These are phyloP conservation scores for Neurospora cerealis DNA, from an alignment of 495 filamentous ascomycete species.

Conservation along the genomic window DNA sequence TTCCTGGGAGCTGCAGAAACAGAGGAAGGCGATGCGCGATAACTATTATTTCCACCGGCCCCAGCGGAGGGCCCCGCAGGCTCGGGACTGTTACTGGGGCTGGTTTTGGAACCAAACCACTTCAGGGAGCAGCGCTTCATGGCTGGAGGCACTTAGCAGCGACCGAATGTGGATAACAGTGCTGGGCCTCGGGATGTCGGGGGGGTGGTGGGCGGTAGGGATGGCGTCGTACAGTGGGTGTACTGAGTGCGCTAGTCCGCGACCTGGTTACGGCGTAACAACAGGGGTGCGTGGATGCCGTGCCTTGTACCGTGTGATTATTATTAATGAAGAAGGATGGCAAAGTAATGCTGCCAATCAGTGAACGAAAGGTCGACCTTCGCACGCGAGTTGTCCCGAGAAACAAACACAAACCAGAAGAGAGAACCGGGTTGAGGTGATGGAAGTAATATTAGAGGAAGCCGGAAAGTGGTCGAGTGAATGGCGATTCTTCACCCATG, in stretches of 20 bases:
- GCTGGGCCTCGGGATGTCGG: slow-evolving; percentile 13
- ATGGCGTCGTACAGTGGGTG: not conserved
- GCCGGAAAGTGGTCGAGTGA: not conserved
- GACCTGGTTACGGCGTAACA: not conserved
- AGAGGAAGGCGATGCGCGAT: slow-evolving; percentile 21
- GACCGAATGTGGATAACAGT: slow-evolving; percentile 19
- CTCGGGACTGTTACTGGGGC: slow-evolving; percentile 16
- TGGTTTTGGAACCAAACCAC: slow-evolving; percentile 21
- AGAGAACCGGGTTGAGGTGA: not conserved
- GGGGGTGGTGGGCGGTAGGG: not conserved
- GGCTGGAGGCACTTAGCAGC: slow-evolving; percentile 7
- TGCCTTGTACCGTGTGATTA: not conserved
- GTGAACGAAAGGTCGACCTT: not conserved
- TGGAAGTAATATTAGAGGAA: not conserved
- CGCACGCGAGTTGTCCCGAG: not conserved
- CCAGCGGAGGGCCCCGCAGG: slow-evolving; percentile 17
- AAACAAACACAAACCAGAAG: not conserved
- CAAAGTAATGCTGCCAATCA: not conserved
- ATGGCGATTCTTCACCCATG: not conserved
- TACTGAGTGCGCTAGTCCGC: not conserved
- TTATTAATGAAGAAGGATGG: not conserved
- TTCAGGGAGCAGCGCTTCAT: slow-evolving; percentile 20
- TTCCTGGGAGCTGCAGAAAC: slow-evolving; percentile 5
- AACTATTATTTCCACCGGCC: slow-evolving; percentile 20
- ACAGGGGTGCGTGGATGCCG: not conserved